Percentiles rank a stretch among this genome's conserved stretches.
These are phyloP conservation scores for Orbilia javanica DNA, from an alignment of 2,329 filamentous ascomycete genomes.

Conservation along the genomic window DNA sequence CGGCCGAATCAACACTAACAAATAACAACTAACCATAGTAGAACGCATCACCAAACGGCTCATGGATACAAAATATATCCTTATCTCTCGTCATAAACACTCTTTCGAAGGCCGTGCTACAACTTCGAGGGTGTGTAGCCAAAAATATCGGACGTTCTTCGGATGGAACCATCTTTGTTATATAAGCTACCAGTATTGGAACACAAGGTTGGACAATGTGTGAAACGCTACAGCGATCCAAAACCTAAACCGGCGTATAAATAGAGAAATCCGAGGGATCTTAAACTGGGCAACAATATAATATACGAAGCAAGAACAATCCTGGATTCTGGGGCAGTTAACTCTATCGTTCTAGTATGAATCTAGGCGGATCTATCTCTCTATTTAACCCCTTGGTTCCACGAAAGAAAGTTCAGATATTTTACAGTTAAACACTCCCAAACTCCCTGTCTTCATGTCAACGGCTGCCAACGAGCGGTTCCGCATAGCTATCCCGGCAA, in stretches of 20 bases:
- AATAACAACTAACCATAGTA: slow-evolving; percentile 76
- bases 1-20: not conserved
- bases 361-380: not conserved
- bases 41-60: slow-evolving; percentile 96
- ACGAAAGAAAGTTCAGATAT: not conserved
- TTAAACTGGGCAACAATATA: not conserved
- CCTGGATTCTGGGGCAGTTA: not conserved
- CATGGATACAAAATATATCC: slow-evolving; percentile 84
- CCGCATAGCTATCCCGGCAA: not conserved
- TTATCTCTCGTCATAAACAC: slow-evolving; percentile 96
- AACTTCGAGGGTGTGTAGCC: slow-evolving; percentile 92
- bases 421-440: not conserved
- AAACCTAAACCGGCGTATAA: not conserved
- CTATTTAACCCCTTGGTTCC: slow-evolving; percentile 4
- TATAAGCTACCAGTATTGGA: not conserved
- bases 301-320: not conserved
- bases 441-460: not conserved
- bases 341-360: not conserved
- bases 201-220: not conserved
- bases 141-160: slow-evolving; percentile 78
- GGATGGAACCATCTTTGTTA: slow-evolving; percentile 62
- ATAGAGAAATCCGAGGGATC: not conserved
- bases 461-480: not conserved
- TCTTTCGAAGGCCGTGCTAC: slow-evolving; percentile 96
- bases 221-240: not conserved